Evolutionary conservation across 1,284 basidiomycete species (phyloP), one percentile per base, ranked within the genome.

Genomic region (Apiotrichum domesticum): DNA sequence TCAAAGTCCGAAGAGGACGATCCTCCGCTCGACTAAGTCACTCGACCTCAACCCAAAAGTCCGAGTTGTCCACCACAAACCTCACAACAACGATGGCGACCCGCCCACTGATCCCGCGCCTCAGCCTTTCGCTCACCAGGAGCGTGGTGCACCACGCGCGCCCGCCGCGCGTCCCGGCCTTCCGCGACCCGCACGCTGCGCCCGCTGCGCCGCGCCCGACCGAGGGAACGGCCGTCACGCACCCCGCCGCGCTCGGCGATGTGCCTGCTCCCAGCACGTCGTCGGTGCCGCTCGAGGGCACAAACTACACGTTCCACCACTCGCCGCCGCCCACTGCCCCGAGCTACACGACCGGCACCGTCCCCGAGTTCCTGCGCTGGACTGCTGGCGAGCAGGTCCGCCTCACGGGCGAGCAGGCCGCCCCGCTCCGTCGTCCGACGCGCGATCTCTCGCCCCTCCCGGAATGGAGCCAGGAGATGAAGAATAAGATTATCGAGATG

Each of bases 261-360:
- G 42, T 37, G 13, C 29, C 21, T 1, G 11, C n/a, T 6, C 44
- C 33, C 2, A 52, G 33, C 3, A 55, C 61, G 8, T 52, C 63
- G 6, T 7, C 14, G 32, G 37, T 60, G 13, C 5, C 35, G 9
- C 60, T 70, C 35, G 55, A 57, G 7, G 68, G 63, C 44, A 54
- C 59, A 6, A 57, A 62, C 2, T 51, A 73, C 13, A 66, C 67
- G 35, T 65, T 75, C 51, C 70, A 72, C 56, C 65, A 76, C 59
- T 63, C 69, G 2, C 74, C 74, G 3, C 71, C 74, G 2, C 67
- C 74, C 7, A 65, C 71, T 5, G 66, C 68, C 15, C 72, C 72
- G 21, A 61, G 49, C n/a, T 76, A 74, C 56, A 71, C 68, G 7
- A 65, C 65, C 3, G 74, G 74, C 1, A 52, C 52, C 5, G 59